These are phyloP conservation scores for Colletotrichum sojae DNA, from an alignment of 2,329 filamentous ascomycete species.

Conservation along the genomic window DNA sequence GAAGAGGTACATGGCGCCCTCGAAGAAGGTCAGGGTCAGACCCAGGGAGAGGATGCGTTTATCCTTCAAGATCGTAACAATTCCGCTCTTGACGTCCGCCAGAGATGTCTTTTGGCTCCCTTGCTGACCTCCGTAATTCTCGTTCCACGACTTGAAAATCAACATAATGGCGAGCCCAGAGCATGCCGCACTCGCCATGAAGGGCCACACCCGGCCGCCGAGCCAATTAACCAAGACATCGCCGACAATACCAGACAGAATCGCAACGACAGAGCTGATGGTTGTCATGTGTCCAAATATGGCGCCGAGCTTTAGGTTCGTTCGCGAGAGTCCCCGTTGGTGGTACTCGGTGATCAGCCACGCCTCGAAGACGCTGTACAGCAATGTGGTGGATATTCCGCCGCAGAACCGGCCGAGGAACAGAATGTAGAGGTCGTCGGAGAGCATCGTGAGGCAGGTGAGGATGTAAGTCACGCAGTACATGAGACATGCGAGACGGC, in stretches of 20 bases:
- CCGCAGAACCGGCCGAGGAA: conserved; percentile 69
- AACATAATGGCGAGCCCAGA: conserved; percentile 59
- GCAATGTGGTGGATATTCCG: conserved; percentile 68
- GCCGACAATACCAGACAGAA: conserved; percentile 65
- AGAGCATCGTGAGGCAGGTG: conserved; percentile 67
- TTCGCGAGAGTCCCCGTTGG: conserved; percentile 57
- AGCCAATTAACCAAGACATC: conserved; percentile 63
- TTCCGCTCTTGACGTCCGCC: conserved; percentile 41
- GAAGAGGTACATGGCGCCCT: conserved; percentile 74
- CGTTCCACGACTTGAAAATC: conserved; percentile 60
- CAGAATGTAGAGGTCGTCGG: conserved; percentile 57
- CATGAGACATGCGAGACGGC: conserved; percentile 64
- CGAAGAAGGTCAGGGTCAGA: conserved; percentile 70
- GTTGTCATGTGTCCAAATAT: conserved; percentile 68
- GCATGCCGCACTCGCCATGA: conserved; percentile 61
- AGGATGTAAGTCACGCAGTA: conserved; percentile 68
- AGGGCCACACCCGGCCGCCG: conserved; percentile 66
- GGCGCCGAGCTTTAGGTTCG: conserved; percentile 59
- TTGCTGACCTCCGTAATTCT: conserved; percentile 47
- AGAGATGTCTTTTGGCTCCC: conserved; percentile 32
- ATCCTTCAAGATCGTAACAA: conserved; percentile 52
- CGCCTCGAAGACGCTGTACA: conserved; percentile 72
- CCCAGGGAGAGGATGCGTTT: conserved; percentile 65
- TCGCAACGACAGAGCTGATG: conserved; percentile 69
- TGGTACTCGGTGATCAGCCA: conserved; percentile 74